A percentile compares a stretch with the other conserved stretches of the same genome.
phyloP scores from a whole-genome alignment of 2,329 filamentous ascomycete species.

The Geosmithia morbida region DNA sequence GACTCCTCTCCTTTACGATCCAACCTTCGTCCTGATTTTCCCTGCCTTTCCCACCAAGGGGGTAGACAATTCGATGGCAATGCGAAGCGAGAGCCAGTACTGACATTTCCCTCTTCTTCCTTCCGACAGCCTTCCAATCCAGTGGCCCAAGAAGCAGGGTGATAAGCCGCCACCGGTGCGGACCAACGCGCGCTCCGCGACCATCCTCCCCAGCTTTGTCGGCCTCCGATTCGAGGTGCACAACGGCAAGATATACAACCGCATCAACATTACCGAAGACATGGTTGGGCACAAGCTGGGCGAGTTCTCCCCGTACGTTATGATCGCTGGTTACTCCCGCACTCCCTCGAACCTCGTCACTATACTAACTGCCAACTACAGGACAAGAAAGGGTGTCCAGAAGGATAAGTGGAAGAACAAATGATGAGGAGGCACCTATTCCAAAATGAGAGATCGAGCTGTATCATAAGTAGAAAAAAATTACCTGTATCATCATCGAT shows the following conservation, averaged over 20 bases:
- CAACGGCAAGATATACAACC: conserved; percentile 78
- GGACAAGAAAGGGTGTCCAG: conserved; percentile 44
- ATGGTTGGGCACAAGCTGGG: conserved; percentile 95
- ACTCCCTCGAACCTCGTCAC: not conserved
- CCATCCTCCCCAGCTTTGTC: conserved; percentile 85
- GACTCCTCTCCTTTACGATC: not conserved
- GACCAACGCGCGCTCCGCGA: conserved; percentile 77
- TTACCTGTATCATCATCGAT: conserved; percentile 3
- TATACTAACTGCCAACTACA: not conserved
- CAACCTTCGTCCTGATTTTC: not conserved
- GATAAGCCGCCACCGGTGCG: conserved; percentile 58
- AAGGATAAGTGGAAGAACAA: conserved; percentile 20
- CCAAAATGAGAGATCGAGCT: not conserved
- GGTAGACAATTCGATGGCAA: conserved; percentile 3
- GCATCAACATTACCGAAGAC: conserved; percentile 76
- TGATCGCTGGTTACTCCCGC: not conserved
- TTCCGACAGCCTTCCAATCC: conserved; percentile 43
- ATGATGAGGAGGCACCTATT: not conserved
- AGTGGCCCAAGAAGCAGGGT: conserved; percentile 40
- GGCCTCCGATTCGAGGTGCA: conserved; percentile 81
- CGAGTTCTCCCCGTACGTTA: conserved; percentile 73
- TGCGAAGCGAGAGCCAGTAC: not conserved
- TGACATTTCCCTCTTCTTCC: conserved; percentile 1
- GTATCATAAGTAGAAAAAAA: not conserved
- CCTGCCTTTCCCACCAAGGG: not conserved